Evolutionary conservation across 345 rosid genomes (phyloP).

Genomic region (Eucalyptus tenuipes): DNA sequence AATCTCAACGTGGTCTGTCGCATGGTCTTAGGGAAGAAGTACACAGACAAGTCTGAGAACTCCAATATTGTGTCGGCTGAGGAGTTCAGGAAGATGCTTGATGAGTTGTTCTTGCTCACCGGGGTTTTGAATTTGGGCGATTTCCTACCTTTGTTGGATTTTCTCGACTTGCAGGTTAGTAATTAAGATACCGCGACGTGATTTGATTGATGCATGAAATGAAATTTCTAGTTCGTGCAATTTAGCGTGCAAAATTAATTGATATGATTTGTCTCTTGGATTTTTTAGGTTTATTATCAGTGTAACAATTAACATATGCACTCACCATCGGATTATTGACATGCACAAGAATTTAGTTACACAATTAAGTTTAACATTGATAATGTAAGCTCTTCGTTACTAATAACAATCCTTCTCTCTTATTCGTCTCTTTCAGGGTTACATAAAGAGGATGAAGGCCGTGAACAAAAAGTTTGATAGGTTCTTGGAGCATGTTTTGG

Average conservation of each 20-base stretch:
- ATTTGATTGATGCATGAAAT: neutral
- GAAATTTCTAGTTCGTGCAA: neutral
- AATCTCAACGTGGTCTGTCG: constrained; percentile 24
- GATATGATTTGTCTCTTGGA: neutral
- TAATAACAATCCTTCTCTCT: neutral
- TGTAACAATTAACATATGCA: neutral
- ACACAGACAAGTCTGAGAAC: neutral
- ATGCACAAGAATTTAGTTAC: neutral
- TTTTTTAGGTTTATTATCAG: neutral
- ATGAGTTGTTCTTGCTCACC: constrained; percentile 21
- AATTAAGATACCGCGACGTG: neutral
- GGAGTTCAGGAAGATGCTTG: constrained; percentile 42
- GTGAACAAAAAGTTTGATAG: constrained; percentile 1
- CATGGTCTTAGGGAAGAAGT: constrained; percentile 49
- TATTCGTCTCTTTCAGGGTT: neutral
- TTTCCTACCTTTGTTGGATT: neutral
- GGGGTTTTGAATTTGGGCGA: constrained; percentile 7
- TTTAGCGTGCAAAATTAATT: neutral
- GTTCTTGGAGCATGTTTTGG: neutral
- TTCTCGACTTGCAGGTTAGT: neutral
- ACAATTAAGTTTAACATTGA: neutral
- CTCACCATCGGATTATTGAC: neutral
- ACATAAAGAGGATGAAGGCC: constrained; percentile 8
- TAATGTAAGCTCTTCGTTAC: neutral
- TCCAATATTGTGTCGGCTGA: constrained; percentile 10